phyloP scores from a whole-genome alignment of 768 basidiomycete species.

The Xerocomus spinulosus region DNA sequence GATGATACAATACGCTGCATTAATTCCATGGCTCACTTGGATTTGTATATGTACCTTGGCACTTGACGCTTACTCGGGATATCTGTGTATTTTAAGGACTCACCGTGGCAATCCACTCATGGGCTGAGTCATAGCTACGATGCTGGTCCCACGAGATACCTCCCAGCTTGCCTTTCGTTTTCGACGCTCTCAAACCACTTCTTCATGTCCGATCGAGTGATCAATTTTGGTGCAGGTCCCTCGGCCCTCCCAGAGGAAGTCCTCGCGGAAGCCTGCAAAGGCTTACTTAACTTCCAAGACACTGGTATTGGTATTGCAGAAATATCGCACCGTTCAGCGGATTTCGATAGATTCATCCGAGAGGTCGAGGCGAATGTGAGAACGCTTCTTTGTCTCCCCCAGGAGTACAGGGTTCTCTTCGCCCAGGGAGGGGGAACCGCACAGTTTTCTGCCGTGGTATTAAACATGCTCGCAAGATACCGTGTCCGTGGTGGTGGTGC shows the following conservation, averaged over 20 bases:
- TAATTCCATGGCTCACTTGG: background rate
- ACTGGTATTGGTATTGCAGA: constrained; percentile 97
- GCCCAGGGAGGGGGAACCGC: constrained; percentile 90
- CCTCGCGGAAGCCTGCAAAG: constrained; percentile 74
- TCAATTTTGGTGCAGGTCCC: constrained; percentile 95
- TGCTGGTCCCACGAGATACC: background rate
- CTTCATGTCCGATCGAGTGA: constrained; percentile 42
- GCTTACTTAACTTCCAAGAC: constrained; percentile 83
- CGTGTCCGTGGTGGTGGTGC: constrained; percentile 59
- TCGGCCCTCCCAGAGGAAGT: constrained; percentile 87
- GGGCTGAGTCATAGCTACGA: background rate
- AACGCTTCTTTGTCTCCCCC: constrained; percentile 73
- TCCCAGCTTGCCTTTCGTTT: background rate
- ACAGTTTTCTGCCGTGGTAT: constrained; percentile 88
- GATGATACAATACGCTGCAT: background rate
- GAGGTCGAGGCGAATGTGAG: constrained; percentile 64
- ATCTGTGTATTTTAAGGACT: too few relatives aligned
- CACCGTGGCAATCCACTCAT: background rate
- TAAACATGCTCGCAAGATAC: constrained; percentile 88
- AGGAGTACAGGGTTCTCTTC: constrained; percentile 83
- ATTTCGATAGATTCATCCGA: constrained; percentile 70
- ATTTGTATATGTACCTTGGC: background rate
- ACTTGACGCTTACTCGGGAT: background rate
- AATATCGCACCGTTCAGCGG: constrained; percentile 90
- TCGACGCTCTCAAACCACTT: background rate